phyloP scores from a whole-genome alignment of 148 eudicot genomes.

The Selenicereus undatus region DNA sequence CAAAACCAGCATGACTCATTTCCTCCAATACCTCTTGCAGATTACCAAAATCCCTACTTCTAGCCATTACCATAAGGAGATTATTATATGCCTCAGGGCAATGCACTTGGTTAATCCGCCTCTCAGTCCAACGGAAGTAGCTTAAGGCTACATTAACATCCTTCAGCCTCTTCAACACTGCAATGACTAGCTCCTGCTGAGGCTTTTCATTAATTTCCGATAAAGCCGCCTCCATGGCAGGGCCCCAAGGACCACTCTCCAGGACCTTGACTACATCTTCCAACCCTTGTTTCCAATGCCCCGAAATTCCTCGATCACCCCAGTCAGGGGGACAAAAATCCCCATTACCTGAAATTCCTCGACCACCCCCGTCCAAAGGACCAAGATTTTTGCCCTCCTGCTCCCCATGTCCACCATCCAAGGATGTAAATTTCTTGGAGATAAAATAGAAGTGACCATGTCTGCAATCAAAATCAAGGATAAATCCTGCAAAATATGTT shows the following conservation, averaged over 20 bases:
- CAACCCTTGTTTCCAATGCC: slow-evolving; percentile 30
- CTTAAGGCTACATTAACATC: slow-evolving; percentile 58
- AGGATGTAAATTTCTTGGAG: slow-evolving; percentile 32
- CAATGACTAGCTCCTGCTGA: slow-evolving; percentile 48
- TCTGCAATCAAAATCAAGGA: slow-evolving; percentile 23
- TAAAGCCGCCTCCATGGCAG: slow-evolving; percentile 56
- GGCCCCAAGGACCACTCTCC: slow-evolving; percentile 76
- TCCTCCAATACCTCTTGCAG: slow-evolving; percentile 79
- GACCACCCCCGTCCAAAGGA: slow-evolving; percentile 22
- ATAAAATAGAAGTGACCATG: slow-evolving; percentile 18
- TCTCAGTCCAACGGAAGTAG: slow-evolving; percentile 85
- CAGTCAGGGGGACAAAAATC: slow-evolving; percentile 19
- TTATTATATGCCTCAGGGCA: slow-evolving; percentile 76
- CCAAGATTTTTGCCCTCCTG: slow-evolving; percentile 16
- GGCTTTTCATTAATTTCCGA: slow-evolving; percentile 38
- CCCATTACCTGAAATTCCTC: slow-evolving; percentile 27
- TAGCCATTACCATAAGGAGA: slow-evolving; percentile 77
- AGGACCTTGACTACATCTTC: slow-evolving; percentile 61
- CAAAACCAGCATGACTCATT: slow-evolving; percentile 88
- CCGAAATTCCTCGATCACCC: slow-evolving; percentile 28
- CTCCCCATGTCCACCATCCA: slow-evolving; percentile 33
- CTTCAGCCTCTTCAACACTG: slow-evolving; percentile 64
- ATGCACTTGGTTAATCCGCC: slow-evolving; percentile 47
- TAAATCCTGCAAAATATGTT: slow-evolving; percentile 20
- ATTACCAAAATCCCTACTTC: slow-evolving; percentile 43